Evolutionary conservation across 768 basidiomycete genomes (phyloP), one percentile per base, ranked within the genome.

Genomic region (Gloeostereum incarnatum): DNA sequence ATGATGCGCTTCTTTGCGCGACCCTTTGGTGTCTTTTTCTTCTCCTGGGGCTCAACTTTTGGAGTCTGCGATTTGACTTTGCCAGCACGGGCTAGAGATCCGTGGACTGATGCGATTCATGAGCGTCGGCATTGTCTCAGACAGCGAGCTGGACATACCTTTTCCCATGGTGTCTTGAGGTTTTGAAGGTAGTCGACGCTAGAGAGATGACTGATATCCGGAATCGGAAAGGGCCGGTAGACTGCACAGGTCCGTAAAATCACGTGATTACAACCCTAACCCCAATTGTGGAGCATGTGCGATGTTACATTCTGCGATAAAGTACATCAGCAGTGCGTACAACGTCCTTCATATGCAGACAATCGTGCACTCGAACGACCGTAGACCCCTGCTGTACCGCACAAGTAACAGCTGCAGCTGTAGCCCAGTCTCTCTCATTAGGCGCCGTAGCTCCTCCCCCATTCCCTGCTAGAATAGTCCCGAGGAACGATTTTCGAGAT

Each of bases 21-120:
- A 46, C 94, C 94, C 68, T 85, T 94, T 41, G 90, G 90, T 26
- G 69, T 79, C 81, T 97, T 97, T 84, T 92, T 92, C 84, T 96
- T 97, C 73, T 97, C 94, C 71, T 94, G 90, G 63, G 83, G 80
- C 57, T 96, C 94, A 58, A 96, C 94, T 70, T 97, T 97, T 56
- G 93, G 93, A 56, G 84, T 88, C 69, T 93, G 90, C 52, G 87
- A 89, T 71, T 91, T 96, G 75, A 97, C 94, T 79, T 98, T 97
- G 64, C 93, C 93, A 61, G 92, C 92, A 75, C 92, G 92, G 69
- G 92, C 92, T 70, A 94, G 91, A 62, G 92, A 97, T 63, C 92
- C 92, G 85, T 97, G 92, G 70, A 94, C 92, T 91, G 53, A 31
- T 49, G 26, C 23, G 18, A 31, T 11, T 14, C 24, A 35, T 23